Percentiles rank a stretch among this genome's conserved stretches.
Evolutionary conservation across 805 yeast species (phyloP).

Genomic region (Candida stauntonica): DNA sequence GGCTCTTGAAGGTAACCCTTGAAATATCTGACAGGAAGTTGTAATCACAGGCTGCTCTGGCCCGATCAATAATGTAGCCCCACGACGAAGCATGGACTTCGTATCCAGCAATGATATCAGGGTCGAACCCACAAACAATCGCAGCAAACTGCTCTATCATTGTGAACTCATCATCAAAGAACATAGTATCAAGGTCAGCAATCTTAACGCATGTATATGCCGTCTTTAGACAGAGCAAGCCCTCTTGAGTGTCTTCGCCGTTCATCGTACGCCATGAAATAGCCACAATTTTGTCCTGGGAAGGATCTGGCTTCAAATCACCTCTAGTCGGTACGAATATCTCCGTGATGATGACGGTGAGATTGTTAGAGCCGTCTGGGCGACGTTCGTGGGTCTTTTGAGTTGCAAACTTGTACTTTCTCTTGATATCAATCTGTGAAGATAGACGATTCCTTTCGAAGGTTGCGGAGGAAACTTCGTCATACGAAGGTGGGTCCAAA

Average conservation of each 20-base stretch:
- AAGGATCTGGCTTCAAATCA: slow-evolving; percentile 59
- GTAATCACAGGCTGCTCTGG: slow-evolving; percentile 37
- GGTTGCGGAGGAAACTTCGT: slow-evolving; percentile 27
- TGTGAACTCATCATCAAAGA: slow-evolving; percentile 50
- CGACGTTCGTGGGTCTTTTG: slow-evolving; percentile 30
- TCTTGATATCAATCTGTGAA: slow-evolving; percentile 52
- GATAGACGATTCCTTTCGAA: slow-evolving; percentile 10
- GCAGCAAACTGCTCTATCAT: slow-evolving; percentile 53
- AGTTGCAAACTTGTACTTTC: slow-evolving; percentile 37
- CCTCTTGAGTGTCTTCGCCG: slow-evolving; percentile 34
- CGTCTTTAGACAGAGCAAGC: slow-evolving; percentile 28
- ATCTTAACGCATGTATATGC: slow-evolving; percentile 20
- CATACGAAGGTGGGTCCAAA: slow-evolving; percentile 43
- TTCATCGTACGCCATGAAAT: slow-evolving; percentile 63
- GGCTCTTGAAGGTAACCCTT: slow-evolving; percentile 45
- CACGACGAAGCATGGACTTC: slow-evolving; percentile 79
- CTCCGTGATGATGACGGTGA: slow-evolving; percentile 64
- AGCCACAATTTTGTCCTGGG: slow-evolving; percentile 49
- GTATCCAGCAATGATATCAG: slow-evolving; percentile 83
- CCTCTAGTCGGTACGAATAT: slow-evolving; percentile 57
- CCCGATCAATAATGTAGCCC: slow-evolving; percentile 83
- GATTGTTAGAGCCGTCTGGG: slow-evolving; percentile 39
- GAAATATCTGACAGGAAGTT: slow-evolving; percentile 60
- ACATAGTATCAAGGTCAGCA: slow-evolving; percentile 3
- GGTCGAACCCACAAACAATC: slow-evolving; percentile 63